Base-by-base conservation (phyloP, 73 alveolate genomes). In the Halteria grandinella region DNA sequence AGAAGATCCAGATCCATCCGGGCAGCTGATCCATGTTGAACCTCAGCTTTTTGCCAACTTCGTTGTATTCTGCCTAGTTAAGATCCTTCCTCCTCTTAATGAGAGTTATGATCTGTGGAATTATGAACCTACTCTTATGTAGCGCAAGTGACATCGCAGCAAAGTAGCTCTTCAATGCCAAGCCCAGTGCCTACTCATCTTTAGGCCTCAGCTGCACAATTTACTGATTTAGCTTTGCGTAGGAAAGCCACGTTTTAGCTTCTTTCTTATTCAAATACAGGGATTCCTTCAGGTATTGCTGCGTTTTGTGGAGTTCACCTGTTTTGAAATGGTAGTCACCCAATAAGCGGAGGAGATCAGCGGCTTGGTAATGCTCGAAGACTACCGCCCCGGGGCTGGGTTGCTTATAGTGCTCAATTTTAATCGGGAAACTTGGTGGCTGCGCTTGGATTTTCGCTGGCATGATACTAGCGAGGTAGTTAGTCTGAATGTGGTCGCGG, bases 1-100 rank as follows among this genome's bases (percentile, higher is more conserved):
- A 77, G 64, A 77, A 77, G 43, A 77, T 27, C 88, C 88, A 77
- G 4, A 77, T 63, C 88, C 88, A 77, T 17, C 52, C 49, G 5
- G 88, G 88, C 80, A 66, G 43, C 58, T 66, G 41, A 18, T 66
- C 80, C 17, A 66, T 50, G 51, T 66, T 66, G 1, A 14, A 12
- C 52, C 10, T 6, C 27, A 66, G 23, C 17, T n/a, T 45, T 12
- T 24, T 45, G n/a, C n/a, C 10, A 43, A 15, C 50, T 45, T 32
- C 34, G 20, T 34, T 25, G 75, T n/a, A n/a, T n/a, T n/a, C n/a
- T n/a, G 24, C 15, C 48, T 10, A 17, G 7, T 45, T 25, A 44
- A n/a, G n/a, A n/a, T n/a, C 4, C 17, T 66, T 54, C 47, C 66
- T 66, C 31, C 28, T 66, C 80, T 66, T 66, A 21, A 66, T 50